Evolutionary conservation across 441 rosid species (phyloP), one percentile per base, ranked within the genome.

Genomic region (Bocquillonia castaneifolia): DNA sequence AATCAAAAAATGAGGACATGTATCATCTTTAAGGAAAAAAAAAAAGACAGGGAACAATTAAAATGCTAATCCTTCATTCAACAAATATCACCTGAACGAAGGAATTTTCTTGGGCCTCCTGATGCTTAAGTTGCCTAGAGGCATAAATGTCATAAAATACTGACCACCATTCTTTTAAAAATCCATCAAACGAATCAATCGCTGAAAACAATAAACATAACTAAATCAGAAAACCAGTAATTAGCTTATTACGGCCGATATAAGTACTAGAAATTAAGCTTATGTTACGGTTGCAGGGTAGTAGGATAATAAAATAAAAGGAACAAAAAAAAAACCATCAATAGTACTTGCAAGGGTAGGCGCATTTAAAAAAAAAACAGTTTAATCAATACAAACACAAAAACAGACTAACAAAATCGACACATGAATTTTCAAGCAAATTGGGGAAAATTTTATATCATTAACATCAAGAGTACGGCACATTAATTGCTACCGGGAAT

Each of bases 91-190:
- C 81, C 77, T 72, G 32, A 55, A 45, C 31, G n/a, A 76, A 72
- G 70, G 74, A 66, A 55, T 74, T 68, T 51, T 63, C 69, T 62
- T 58, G 52, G 64, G 45, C 56, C 59, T 69, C 63, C 63, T 52
- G 69, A 54, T 70, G 39, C 52, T 51, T 48, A 39, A 13, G 55
- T 52, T 69, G 75, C 65, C 63, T 64, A 45, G 74, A 48, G 31
- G 36, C 48, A 72, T 58, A 81, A 37, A 56, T 37, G n/a, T 85
- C 86, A 69, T 76, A 68, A 70, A 85, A 82, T 29, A 78, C n/a
- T 10, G 80, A 59, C 82, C 84, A 85, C 89, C 89, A 85, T 71
- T 85, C 89, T 22, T 54, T 66, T 64, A 85, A 71, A 63, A 82
- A 82, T 54, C 84, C 86, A 42, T 73, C 68, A 0, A 76, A 68